Base-by-base conservation (phyloP, 768 basidiomycete genomes). In the Podaxis pistillaris region DNA sequence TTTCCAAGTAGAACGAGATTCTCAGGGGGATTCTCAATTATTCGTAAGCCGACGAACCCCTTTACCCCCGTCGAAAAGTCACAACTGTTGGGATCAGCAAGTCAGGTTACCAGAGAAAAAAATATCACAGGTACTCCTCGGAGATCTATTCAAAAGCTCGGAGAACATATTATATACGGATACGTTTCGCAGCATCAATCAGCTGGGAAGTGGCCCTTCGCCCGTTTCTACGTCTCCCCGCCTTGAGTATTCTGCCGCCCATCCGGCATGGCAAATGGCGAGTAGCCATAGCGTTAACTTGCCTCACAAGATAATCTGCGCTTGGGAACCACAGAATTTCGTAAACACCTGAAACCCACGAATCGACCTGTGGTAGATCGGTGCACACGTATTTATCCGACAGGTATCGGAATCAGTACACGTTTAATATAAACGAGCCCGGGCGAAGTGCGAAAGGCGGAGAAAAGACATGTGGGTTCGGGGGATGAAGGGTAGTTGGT, bases 111-210 rank as follows among this genome's bases (percentile, higher is more conserved):
- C 19, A 44, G 52, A 22, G 44, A 61, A 46, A 49, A 41, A 49
- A 41, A 44, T 41, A 54, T 53, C 19, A 37, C 22, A 50, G 26
- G 52, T 61, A 28, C 52, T 61, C 60, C 60, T 61, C 60, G 60
- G 60, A 61, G 52, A 44, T 61, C 41, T 4, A 37, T 2, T 19
- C 41, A 54, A 61, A 55, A 13, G 52, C 52, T 61, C 52, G 52
- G 60, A 61, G 60, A 59, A 61, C 22, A 49, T 50, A 59, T 58
- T 58, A 53, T 30, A 59, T 51, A 36, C 19, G 36, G 19, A 28
- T 19, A 6, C 41, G 41, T 40, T 61, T 61, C 60, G 19, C 53
- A 47, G 41, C 26, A 54, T 54, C 52, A 36, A 33, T 55, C 60
- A 61, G 30, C 26, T n/a, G 36, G 52, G 22, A 41, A 40, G 5